These are phyloP conservation scores for Rhizopogon sp. DNA, from an alignment of 768 basidiomycete genomes.

Conservation along the genomic window DNA sequence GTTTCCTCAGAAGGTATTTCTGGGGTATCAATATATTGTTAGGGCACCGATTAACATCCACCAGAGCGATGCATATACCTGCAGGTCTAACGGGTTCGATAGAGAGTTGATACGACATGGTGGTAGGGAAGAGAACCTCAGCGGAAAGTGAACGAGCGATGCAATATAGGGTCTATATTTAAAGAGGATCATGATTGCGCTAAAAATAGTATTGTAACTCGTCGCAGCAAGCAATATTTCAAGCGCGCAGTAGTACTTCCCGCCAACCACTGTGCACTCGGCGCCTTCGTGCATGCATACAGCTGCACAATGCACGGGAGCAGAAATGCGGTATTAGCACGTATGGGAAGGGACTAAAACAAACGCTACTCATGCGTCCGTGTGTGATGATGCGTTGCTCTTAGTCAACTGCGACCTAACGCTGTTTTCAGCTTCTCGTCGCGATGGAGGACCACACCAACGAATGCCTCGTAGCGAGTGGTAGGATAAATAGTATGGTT, in stretches of 20 bases:
- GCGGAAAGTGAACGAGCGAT: background rate
- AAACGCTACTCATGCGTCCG: no score
- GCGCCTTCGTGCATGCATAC: no score
- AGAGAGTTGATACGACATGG: constrained; percentile 33
- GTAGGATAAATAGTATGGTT: no score
- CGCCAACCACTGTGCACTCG: no score
- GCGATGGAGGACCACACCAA: no score
- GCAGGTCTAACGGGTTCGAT: constrained; percentile 34
- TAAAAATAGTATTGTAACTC: no score
- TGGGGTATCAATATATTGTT: constrained; percentile 17
- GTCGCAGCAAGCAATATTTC: background rate
- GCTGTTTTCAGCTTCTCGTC: no score
- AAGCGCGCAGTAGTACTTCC: background rate
- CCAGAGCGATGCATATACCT: constrained; percentile 23
- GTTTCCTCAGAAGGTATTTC: constrained; percentile 59
- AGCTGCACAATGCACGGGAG: no score
- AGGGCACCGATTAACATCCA: background rate
- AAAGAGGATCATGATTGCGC: background rate
- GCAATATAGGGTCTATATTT: background rate
- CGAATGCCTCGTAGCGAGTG: no score
- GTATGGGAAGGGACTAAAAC: no score
- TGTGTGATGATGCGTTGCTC: no score
- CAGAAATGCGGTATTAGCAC: background rate
- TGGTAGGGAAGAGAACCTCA: constrained; percentile 7
- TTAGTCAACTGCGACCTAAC: no score